Conservation (phyloP, 2,329 filamentous ascomycete genomes). For the Dendryphion nanum region DNA sequence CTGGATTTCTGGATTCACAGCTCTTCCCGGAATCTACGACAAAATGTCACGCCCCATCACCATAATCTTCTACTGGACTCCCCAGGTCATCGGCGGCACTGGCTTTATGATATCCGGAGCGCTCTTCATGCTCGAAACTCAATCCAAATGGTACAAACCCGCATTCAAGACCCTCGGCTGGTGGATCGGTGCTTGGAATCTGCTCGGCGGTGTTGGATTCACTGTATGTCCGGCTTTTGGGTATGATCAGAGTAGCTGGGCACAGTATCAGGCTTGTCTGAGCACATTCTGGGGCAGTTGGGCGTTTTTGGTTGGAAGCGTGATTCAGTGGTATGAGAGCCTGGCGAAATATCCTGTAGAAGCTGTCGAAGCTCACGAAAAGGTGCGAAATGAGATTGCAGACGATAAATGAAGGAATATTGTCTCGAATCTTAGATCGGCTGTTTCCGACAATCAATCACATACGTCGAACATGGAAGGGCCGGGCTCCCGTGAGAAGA, state of each 20-base stretch:
- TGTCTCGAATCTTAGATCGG: no score
- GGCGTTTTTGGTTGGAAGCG: slow-evolving; percentile 34
- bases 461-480: no score
- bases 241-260: slow-evolving; percentile 28
- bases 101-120: slow-evolving; percentile 60
- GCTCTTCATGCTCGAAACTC: slow-evolving; percentile 67
- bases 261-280: slow-evolving; percentile 30
- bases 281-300: slow-evolving; percentile 37
- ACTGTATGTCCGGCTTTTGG: slow-evolving; percentile 45
- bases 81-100: slow-evolving; percentile 60
- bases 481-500: no score
- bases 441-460: no score
- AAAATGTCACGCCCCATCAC: slow-evolving; percentile 48
- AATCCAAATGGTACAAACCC: slow-evolving; percentile 62
- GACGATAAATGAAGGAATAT: no score
- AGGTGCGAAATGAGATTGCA: no score
- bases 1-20: slow-evolving; percentile 62
- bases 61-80: slow-evolving; percentile 61
- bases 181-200: slow-evolving; percentile 67
- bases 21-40: slow-evolving; percentile 56
- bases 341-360: slow-evolving; percentile 34
- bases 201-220: slow-evolving; percentile 63
- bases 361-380: no score
- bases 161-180: slow-evolving; percentile 59
- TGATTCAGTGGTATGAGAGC: slow-evolving; percentile 36